Evolutionary conservation across 2,329 filamentous ascomycete genomes (phyloP), one percentile per base, ranked within the genome.

Genomic region (Plectosphaerella sp.): DNA sequence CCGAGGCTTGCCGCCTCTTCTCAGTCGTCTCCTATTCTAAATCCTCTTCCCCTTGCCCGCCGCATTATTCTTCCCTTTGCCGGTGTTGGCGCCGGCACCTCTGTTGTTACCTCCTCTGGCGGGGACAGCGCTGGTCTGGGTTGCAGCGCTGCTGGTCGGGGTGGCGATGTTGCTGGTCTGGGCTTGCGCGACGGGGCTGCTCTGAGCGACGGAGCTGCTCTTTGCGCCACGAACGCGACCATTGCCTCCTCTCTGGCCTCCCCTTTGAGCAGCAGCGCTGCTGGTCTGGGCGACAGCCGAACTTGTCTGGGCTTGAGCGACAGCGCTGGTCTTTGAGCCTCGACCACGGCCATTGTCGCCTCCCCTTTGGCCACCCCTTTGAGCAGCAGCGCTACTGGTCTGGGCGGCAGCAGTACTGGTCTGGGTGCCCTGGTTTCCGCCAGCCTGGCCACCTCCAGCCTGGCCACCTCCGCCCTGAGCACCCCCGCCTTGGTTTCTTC

Each of bases 1-100:
- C 22, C 22, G 22, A 22, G 22, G 22, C 22, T 22, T 22, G 22
- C 5, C 22, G 22, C 22, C 22, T 22, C 5, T 22, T 22, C 3
- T 22, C 22, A 5, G 22, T 22, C 22, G 3, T 22, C 22, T 5
- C 28, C 28, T 33, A 33, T 33, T 12, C 28, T 33, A 33, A 3
- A 9, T 12, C 28, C 8, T 33, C 28, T 33, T 9, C 11, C 28
- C 28, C 28, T 52, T 52, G 47, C 49, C 53, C 51, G 24, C 45
- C 15, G 16, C 9, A 15, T 33, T 33, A 9, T 47, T 33, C 28
- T 33, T 33, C 11, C 8, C 28, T 9, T 33, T 12, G 28, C 28
- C 28, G 28, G 8, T 16, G 15, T 24, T n/a, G 45, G 10, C 16
- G 35, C 54, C 45, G 45, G 42, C 47, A 1, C 53, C 47, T 47